These are phyloP conservation scores for Magnaporthiopsis incrustans DNA, from an alignment of 2,329 filamentous ascomycete species.

Conservation along the genomic window DNA sequence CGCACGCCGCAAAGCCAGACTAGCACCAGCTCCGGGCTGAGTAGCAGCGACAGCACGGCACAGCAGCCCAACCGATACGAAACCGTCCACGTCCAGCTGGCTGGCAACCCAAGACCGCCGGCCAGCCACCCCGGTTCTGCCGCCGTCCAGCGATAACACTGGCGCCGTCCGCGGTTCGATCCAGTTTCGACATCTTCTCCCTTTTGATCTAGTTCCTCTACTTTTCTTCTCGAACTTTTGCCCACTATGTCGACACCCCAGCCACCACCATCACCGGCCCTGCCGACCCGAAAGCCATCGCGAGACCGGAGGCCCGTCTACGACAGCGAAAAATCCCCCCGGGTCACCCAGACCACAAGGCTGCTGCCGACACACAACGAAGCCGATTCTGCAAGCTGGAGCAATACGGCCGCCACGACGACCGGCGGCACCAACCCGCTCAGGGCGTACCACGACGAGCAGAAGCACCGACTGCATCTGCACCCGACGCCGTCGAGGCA, in stretches of 20 bases:
- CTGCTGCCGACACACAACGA: constrained; percentile 9
- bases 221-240: no score
- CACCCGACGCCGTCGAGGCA: not conserved
- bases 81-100: not conserved
- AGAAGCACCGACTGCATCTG: constrained; percentile 1
- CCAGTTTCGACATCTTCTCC: not conserved
- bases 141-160: not conserved
- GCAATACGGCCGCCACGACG: not conserved
- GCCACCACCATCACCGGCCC: not conserved
- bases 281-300: not conserved
- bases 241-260: not conserved
- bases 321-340: constrained; percentile 7
- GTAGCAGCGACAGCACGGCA: not conserved
- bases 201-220: not conserved
- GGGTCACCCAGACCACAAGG: not conserved
- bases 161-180: not conserved
- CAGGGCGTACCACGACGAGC: constrained; percentile 3
- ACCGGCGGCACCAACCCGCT: not conserved
- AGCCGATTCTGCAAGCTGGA: not conserved
- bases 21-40: no score
- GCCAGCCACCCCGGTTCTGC: not conserved
- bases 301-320: not conserved
- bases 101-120: not conserved
- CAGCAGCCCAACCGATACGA: not conserved
- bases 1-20: not conserved